Conservation (phyloP, 78 protist species). For the Trichosphaerium sp. region DNA sequence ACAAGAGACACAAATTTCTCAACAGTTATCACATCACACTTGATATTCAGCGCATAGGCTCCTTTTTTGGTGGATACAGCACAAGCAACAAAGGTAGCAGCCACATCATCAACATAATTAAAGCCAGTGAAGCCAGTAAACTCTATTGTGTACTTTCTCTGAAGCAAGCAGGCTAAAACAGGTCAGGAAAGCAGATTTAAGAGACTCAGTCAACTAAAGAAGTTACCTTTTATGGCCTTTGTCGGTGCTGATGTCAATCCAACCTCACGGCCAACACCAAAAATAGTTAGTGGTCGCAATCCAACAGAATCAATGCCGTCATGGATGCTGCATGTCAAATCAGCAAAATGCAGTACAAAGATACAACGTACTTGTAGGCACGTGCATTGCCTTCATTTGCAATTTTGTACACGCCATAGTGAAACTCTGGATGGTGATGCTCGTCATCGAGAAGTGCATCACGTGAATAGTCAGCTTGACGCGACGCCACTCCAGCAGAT, state of each 20-base stretch:
- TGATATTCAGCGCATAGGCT: constrained; percentile 17
- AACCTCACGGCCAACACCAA: constrained; percentile 42
- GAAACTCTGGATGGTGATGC: constrained; percentile 11
- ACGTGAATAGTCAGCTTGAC: constrained; percentile 8
- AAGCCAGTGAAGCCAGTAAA: constrained; percentile 14
- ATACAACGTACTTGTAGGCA: constrained; percentile 19
- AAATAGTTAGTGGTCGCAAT: constrained; percentile 22
- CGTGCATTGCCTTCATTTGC: constrained; percentile 41
- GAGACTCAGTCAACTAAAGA: too few relatives aligned
- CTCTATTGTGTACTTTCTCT: constrained; percentile 1
- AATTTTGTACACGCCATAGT: constrained; percentile 39
- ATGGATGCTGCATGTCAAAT: too few relatives aligned
- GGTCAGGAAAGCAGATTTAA: too few relatives aligned
- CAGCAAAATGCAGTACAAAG: too few relatives aligned
- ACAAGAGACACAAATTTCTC: not conserved
- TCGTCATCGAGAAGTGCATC: constrained; percentile 7
- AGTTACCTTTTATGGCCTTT: constrained; percentile 17
- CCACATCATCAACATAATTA: constrained; percentile 30
- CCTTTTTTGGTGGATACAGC: constrained; percentile 3
- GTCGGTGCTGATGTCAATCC: constrained; percentile 32
- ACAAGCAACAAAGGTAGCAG: constrained; percentile 5
- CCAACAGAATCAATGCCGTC: constrained; percentile 32
- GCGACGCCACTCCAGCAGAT: constrained; percentile 15
- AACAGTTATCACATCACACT: not conserved
- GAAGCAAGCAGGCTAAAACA: too few relatives aligned